Conservation (phyloP, 495 filamentous ascomycete species). For the Elaphomyces granulatus region DNA sequence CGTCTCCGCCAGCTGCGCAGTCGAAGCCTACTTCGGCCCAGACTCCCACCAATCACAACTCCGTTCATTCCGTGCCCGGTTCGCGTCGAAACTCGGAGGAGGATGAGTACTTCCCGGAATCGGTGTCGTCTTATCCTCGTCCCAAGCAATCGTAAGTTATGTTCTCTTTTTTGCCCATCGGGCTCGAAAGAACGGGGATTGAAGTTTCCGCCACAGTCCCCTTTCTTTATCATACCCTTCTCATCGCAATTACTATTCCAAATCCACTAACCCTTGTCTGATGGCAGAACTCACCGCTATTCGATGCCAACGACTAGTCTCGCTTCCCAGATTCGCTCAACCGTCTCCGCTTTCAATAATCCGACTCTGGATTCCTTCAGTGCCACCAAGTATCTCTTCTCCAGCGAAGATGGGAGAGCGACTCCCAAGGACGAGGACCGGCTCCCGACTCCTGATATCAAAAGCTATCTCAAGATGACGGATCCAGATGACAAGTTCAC, state of each 20-base stretch:
- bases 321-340: constrained; percentile 43
- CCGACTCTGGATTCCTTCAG: constrained; percentile 52
- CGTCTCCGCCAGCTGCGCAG: constrained; percentile 39
- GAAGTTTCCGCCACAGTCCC: constrained; percentile 5
- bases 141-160: constrained; percentile 28
- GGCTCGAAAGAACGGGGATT: too few relatives aligned
- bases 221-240: constrained; percentile 7
- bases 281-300: constrained; percentile 70
- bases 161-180: constrained; percentile 3
- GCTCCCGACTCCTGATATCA: constrained; percentile 46
- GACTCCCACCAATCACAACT: constrained; percentile 26
- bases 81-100: constrained; percentile 54
- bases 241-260: too few relatives aligned
- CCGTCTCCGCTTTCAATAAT: constrained; percentile 28
- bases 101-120: constrained; percentile 27
- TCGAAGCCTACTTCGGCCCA: constrained; percentile 28
- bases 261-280: too few relatives aligned
- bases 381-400: constrained; percentile 70
- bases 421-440: constrained; percentile 34
- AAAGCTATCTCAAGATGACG: constrained; percentile 56
- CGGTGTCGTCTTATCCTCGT: constrained; percentile 20
- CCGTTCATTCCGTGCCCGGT: constrained; percentile 70
- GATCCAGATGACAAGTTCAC: constrained; percentile 73
- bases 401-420: constrained; percentile 55
- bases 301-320: constrained; percentile 68